Evolutionary conservation across 352 stramenopile species (phyloP).

Genomic region (Phytophthora pseudosyringae): DNA sequence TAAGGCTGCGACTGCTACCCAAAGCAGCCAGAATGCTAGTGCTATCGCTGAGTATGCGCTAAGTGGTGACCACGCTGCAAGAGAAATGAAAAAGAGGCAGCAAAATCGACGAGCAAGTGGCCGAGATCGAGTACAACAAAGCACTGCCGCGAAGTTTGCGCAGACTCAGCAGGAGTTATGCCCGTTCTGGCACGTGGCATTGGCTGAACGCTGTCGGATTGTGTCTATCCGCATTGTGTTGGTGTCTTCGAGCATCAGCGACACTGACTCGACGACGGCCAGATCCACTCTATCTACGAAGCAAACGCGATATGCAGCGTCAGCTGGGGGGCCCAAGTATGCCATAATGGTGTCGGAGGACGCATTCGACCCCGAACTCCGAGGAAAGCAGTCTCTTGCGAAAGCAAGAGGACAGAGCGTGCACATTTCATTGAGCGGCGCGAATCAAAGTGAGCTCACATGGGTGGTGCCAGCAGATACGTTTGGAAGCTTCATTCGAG

Average conservation of each 20-base stretch:
- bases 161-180: conserved; percentile 81
- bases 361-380: conserved; percentile 65
- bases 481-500: conserved; percentile 59
- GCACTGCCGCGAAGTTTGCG: conserved; percentile 27
- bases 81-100: conserved; percentile 7
- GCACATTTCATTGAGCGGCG: conserved; percentile 43
- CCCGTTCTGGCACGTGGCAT: conserved; percentile 75
- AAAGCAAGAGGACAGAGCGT: conserved; percentile 61
- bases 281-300: conserved; percentile 16
- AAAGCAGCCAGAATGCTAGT: conserved; percentile 75
- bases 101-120: conserved; percentile 19
- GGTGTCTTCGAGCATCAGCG: conserved; percentile 10
- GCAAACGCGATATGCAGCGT: conserved; percentile 1
- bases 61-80: conserved; percentile 25
- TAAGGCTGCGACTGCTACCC: conserved; percentile 34
- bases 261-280: conserved; percentile 1
- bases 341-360: conserved; percentile 58
- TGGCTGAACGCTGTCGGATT: conserved; percentile 49
- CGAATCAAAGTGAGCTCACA: conserved; percentile 34
- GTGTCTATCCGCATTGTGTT: conserved; percentile 48
- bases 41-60: conserved; percentile 58
- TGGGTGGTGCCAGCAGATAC: conserved; percentile 64
- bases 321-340: conserved; percentile 39
- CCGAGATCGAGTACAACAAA: conserved; percentile 5
- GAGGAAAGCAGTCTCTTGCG: conserved; percentile 67